Base-by-base conservation (phyloP, 805 yeast genomes). In the Candida silvatica region DNA sequence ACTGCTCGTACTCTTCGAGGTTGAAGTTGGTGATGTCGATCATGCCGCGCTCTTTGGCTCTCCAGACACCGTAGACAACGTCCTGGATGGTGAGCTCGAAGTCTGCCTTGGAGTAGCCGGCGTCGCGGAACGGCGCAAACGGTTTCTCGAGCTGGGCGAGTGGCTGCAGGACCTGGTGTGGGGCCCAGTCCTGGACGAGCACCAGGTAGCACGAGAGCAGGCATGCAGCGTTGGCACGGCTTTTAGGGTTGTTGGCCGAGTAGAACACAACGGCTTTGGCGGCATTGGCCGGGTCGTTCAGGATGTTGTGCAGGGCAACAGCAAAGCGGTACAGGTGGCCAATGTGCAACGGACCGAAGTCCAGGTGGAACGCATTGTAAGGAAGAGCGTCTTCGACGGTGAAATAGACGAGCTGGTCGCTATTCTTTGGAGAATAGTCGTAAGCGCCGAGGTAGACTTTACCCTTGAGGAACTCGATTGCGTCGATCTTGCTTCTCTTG, bases 141-240 rank as follows among this genome's bases (percentile, higher is more conserved):
- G 97, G 97, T 3, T 95, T 95, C 33, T 82, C 87, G 5, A 79
- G 74, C 57, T 92, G 97, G 1, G 92, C 76, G 36, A 92, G 73
- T 1, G 98, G 98, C 40, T 94, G 97, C 43, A 92, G 61, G 0
- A 88, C 98, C 58, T 92, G 92, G 58, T 92, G 98, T 0, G 98
- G 98, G 1, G 97, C 86, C 98, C 98, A 92, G 11, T 86, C 80
- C 55, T 92, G 98, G 14, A 92, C 90, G 36, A 92, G 61, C 1
- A 92, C 72, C 97, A 92, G 87, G 59, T 92, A 92, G 51, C 97
- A 86, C 44, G 95, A 85, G 34, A 92, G 65, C 42, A 92, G 66
- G 58, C 97, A 87, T 4, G 97, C 97, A 14, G 97, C 94, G 52
- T 92, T 92, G 5, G 97, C 78, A 48, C 98, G 63, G 44, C 80